These are phyloP conservation scores for Penicillium sp. DNA, from an alignment of 2,329 filamentous ascomycete species.

Conservation along the genomic window DNA sequence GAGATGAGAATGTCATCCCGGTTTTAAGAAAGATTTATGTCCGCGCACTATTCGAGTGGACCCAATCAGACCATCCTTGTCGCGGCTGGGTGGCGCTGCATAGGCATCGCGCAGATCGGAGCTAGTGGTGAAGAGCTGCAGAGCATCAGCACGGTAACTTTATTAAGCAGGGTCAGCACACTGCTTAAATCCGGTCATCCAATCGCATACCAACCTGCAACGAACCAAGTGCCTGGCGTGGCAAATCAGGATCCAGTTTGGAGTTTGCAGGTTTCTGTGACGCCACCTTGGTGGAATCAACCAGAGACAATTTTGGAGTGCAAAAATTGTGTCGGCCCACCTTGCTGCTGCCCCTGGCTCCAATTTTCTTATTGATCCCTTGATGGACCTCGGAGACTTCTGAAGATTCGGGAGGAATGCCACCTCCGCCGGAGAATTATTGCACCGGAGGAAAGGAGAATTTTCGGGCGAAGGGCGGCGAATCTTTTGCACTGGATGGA, in stretches of 20 bases:
- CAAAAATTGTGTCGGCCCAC: background rate
- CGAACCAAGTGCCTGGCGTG: background rate
- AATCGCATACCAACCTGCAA: background rate
- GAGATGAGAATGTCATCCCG: slow-evolving; percentile 11
- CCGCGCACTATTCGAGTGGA: slow-evolving; percentile 3
- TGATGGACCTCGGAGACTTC: background rate
- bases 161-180: background rate
- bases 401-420: background rate
- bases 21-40: slow-evolving; percentile 12
- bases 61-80: background rate
- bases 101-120: background rate
- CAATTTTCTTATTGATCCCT: background rate
- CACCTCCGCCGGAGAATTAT: background rate
- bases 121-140: background rate
- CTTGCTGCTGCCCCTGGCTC: background rate
- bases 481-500: background rate
- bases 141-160: background rate
- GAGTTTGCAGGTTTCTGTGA: background rate
- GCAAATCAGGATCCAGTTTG: background rate
- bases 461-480: background rate
- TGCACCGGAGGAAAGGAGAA: background rate
- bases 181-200: background rate
- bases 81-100: background rate
- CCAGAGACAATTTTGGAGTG: background rate
- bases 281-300: background rate